Conservation (phyloP, 306 rosid species). For the Psophocarpus tetragonolobus region DNA sequence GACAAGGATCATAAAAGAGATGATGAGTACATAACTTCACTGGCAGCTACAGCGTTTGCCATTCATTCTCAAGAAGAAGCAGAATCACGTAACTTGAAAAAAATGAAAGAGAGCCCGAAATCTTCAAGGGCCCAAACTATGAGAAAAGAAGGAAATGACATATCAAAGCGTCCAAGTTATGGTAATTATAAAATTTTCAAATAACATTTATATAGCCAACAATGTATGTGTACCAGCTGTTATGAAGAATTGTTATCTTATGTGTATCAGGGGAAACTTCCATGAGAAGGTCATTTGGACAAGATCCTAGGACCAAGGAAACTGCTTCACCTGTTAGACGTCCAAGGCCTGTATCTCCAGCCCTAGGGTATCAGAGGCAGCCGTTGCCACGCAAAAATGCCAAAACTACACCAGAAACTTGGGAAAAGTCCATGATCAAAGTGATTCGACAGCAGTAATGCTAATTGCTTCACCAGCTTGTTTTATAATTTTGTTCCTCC, state of each 20-base stretch:
- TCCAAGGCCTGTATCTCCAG: constrained; percentile 35
- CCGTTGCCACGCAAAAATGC: neutral
- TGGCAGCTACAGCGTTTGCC: constrained; percentile 66
- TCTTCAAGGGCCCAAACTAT: constrained; percentile 38
- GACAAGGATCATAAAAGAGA: constrained; percentile 44
- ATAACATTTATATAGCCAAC: neutral
- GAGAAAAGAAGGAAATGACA: constrained; percentile 38
- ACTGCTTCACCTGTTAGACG: constrained; percentile 24
- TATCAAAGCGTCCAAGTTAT: constrained; percentile 30
- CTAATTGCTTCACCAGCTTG: neutral
- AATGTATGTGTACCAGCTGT: neutral
- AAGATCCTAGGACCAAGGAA: neutral
- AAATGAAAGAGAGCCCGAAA: constrained; percentile 34
- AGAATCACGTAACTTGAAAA: constrained; percentile 36
- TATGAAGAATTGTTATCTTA: constrained; percentile 27
- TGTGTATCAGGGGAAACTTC: constrained; percentile 48
- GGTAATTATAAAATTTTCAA: constrained; percentile 20
- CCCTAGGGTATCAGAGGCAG: constrained; percentile 28
- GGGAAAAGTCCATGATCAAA: constrained; percentile 53
- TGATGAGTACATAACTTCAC: constrained; percentile 52
- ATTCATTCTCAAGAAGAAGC: constrained; percentile 57
- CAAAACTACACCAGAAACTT: constrained; percentile 48
- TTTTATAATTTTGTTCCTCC: neutral
- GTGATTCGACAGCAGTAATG: constrained; percentile 57
- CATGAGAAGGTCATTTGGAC: constrained; percentile 27